Evolutionary conservation across 306 rosid genomes (phyloP), one percentile per base, ranked within the genome.

Genomic region (Morella rubra): DNA sequence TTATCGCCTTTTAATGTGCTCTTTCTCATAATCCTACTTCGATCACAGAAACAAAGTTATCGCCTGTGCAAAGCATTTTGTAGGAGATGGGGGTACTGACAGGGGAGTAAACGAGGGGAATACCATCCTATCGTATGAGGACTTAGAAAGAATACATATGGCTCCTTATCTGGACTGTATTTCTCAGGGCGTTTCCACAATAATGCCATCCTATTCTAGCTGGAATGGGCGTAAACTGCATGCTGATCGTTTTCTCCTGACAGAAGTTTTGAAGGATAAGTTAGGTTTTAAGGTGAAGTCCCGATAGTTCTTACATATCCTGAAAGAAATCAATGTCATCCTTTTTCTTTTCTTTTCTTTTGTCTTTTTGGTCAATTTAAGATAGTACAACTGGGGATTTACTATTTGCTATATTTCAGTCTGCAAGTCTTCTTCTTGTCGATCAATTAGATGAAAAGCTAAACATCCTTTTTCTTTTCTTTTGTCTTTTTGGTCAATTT

Each of bases 51-150:
- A 81, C 85, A 91, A 87, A 45, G 91, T 86, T 42, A 83, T 90
- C 54, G 97, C 97, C n/a, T 94, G 98, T 85, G 95, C 98, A 69
- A 94, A 94, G 83, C 98, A 94, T 89, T 94, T 91, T 87, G 93
- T 92, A 27, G 95, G 98, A 46, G 98, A 94, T 77, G 98, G 96
- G 73, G 97, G 97, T 68, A 92, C 98, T 5, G 74, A 89, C 19
- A 86, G 88, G 76, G 98, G 98, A 74, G 42, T 81, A 69, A 90
- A 94, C 76, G 96, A 94, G 77, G 98, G 96, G 73, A 80, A 92
- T 81, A 90, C 97, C 46, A 40, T 86, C 73, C 24, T 79, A 74
- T 80, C 97, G 15, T 94, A 89, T 59, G 88, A 90, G 72, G 96
- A 90, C 49, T 79, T 94, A 9, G 97, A 94, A 83, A 88, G 86